Conservation (phyloP, 495 filamentous ascomycete species). For the Aspergillus wentii region DNA sequence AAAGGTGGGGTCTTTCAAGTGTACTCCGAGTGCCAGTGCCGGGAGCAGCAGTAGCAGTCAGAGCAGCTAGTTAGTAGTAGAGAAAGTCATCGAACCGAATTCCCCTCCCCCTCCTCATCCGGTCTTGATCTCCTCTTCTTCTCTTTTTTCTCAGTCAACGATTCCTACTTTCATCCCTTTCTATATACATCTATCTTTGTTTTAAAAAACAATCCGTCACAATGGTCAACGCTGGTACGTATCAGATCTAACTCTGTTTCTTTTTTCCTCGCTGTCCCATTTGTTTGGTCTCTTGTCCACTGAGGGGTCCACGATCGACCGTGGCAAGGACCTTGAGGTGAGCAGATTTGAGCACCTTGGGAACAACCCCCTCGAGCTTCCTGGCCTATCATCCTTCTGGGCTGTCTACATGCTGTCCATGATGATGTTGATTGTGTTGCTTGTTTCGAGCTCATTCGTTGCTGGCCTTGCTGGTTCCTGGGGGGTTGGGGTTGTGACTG, state of each 20-base stretch:
- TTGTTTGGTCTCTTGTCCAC: conserved; percentile 14
- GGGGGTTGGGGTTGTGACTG: no score
- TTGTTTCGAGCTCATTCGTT: conserved; percentile 9
- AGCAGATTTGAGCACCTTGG: conserved; percentile 54
- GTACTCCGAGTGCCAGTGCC: no score
- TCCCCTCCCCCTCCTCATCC: conserved; percentile 8
- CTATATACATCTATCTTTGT: neutral
- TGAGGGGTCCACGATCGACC: conserved; percentile 27
- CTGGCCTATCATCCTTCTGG: conserved; percentile 32
- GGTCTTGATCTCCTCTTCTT: conserved; percentile 6
- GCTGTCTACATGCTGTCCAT: no score
- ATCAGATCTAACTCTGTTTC: conserved; percentile 8
- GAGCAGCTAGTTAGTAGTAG: no score
- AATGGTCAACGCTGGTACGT: conserved; percentile 96
- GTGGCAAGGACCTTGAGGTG: conserved; percentile 37
- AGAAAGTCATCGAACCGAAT: no score
- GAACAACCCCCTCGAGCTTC: conserved; percentile 11
- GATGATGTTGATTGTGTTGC: no score
- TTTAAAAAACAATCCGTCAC: conserved; percentile 44
- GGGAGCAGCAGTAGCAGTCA: no score
- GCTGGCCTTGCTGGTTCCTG: conserved; percentile 3
- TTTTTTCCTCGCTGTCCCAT: conserved; percentile 11
- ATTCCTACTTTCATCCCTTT: conserved; percentile 1
- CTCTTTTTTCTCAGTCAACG: conserved; percentile 6
- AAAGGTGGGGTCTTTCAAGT: no score